Evolutionary conservation across 2,329 filamentous ascomycete species (phyloP).

Genomic region (Sporothrix humicola): DNA sequence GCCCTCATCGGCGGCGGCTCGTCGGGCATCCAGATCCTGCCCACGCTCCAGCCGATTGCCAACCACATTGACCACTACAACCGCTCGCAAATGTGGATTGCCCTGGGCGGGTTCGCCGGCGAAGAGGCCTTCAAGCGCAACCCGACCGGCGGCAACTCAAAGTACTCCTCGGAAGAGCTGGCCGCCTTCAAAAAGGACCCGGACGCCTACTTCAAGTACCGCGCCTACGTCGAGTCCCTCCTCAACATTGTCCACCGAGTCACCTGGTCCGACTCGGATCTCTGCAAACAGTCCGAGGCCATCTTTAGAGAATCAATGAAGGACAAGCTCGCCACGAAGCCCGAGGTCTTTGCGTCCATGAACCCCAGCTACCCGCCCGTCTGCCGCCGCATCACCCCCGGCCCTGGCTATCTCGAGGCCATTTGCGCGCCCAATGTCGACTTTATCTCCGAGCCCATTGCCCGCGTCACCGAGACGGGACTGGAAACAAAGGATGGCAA

Average conservation of each 20-base stretch:
- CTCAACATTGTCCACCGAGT: slow-evolving; percentile 48
- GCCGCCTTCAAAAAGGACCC: slow-evolving; percentile 58
- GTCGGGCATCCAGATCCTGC: slow-evolving; percentile 44
- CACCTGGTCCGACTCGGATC: slow-evolving; percentile 39
- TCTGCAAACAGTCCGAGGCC: slow-evolving; percentile 30
- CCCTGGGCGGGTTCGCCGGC: slow-evolving; percentile 29
- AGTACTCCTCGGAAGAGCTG: slow-evolving; percentile 50
- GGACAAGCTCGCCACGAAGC: slow-evolving; percentile 44
- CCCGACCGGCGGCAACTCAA: slow-evolving; percentile 23
- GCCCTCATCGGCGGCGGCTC: slow-evolving; percentile 45
- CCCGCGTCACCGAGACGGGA: slow-evolving; percentile 53
- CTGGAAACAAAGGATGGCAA: slow-evolving; percentile 54
- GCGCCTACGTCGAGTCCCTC: slow-evolving; percentile 55
- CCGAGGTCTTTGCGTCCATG: slow-evolving; percentile 43
- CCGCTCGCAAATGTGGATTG: slow-evolving; percentile 41
- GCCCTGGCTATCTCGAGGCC: slow-evolving; percentile 56
- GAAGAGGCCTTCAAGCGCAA: slow-evolving; percentile 29
- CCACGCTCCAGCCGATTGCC: slow-evolving; percentile 34
- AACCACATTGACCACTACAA: slow-evolving; percentile 44
- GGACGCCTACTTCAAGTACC: slow-evolving; percentile 57
- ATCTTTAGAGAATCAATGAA: slow-evolving; percentile 31
- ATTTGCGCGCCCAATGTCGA: slow-evolving; percentile 55
- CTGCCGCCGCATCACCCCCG: slow-evolving; percentile 56
- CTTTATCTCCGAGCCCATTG: slow-evolving; percentile 53
- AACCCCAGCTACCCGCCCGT: slow-evolving; percentile 55